phyloP scores from a whole-genome alignment of 2,329 filamentous ascomycete species.

The Alternaria ventricosa region DNA sequence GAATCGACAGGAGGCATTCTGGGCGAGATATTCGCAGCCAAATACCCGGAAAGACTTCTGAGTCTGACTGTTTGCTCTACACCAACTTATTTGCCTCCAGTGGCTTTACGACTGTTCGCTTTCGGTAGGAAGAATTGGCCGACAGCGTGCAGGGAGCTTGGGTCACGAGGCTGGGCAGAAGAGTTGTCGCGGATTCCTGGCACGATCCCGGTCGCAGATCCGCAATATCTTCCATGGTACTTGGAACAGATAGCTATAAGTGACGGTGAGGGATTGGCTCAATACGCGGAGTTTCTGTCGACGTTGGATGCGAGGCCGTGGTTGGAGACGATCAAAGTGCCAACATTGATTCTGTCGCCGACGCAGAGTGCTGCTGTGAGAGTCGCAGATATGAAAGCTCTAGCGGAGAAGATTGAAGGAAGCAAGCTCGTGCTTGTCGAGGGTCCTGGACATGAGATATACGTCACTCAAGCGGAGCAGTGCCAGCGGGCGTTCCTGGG shows the following conservation, averaged over 20 bases:
- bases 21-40: slow-evolving; percentile 43
- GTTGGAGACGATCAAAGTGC: slow-evolving; percentile 34
- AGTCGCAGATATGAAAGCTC: slow-evolving; percentile 34
- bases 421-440: slow-evolving; percentile 35
- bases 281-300: slow-evolving; percentile 45
- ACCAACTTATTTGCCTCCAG: slow-evolving; percentile 35
- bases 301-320: slow-evolving; percentile 40
- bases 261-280: slow-evolving; percentile 40
- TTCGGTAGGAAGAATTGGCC: slow-evolving; percentile 37
- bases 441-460: slow-evolving; percentile 47
- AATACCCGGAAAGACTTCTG: slow-evolving; percentile 36
- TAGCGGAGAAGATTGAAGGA: slow-evolving; percentile 23
- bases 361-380: slow-evolving; percentile 41
- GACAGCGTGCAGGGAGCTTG: slow-evolving; percentile 37
- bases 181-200: slow-evolving; percentile 36
- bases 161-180: slow-evolving; percentile 43
- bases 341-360: slow-evolving; percentile 44
- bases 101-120: slow-evolving; percentile 40
- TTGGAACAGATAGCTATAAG: slow-evolving; percentile 35
- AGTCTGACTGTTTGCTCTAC: slow-evolving; percentile 43
- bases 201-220: slow-evolving; percentile 37
- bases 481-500: slow-evolving; percentile 44
- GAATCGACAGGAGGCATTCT: slow-evolving; percentile 46
- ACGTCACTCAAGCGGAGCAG: slow-evolving; percentile 35
- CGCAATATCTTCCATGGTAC: slow-evolving; percentile 42